phyloP scores from a whole-genome alignment of 1,284 basidiomycete genomes.

The Tilletia setariae region DNA sequence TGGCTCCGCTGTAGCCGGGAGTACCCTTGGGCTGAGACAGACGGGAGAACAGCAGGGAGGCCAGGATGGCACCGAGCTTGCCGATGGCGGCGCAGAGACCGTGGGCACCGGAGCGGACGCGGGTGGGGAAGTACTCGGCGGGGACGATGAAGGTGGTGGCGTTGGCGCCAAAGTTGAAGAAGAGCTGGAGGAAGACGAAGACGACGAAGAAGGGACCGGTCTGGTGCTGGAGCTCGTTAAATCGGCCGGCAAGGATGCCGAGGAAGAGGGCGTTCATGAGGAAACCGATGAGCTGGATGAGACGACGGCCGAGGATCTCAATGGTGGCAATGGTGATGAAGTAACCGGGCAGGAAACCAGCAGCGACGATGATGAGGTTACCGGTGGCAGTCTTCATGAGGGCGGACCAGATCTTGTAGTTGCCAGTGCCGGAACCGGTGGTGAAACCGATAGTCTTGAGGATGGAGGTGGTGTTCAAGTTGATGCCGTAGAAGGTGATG shows the following conservation, averaged over 20 bases:
- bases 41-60: slow-evolving; percentile 50
- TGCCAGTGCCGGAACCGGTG: slow-evolving; percentile 36
- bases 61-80: slow-evolving; percentile 59
- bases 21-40: background rate
- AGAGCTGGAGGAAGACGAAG: slow-evolving; percentile 66
- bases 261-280: slow-evolving; percentile 50
- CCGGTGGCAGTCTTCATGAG: slow-evolving; percentile 62
- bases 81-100: slow-evolving; percentile 59
- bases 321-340: slow-evolving; percentile 47
- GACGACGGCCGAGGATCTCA: slow-evolving; percentile 51
- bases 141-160: slow-evolving; percentile 77
- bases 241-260: slow-evolving; percentile 51
- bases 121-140: slow-evolving; percentile 73
- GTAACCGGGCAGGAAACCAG: slow-evolving; percentile 53
- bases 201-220: slow-evolving; percentile 70
- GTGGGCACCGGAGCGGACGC: slow-evolving; percentile 60
- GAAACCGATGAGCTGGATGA: slow-evolving; percentile 53
- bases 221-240: slow-evolving; percentile 42
- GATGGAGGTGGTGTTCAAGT: slow-evolving; percentile 71
- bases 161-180: slow-evolving; percentile 65
- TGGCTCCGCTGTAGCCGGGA: background rate
- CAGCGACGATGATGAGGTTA: slow-evolving; percentile 39
- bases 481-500: slow-evolving; percentile 75
- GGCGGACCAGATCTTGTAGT: slow-evolving; percentile 45
- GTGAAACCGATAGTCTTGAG: slow-evolving; percentile 66